Evolutionary conservation across 176 grass and related monocot species (phyloP), one percentile per base, ranked within the genome.

Genomic region (Oryza officinalis): DNA sequence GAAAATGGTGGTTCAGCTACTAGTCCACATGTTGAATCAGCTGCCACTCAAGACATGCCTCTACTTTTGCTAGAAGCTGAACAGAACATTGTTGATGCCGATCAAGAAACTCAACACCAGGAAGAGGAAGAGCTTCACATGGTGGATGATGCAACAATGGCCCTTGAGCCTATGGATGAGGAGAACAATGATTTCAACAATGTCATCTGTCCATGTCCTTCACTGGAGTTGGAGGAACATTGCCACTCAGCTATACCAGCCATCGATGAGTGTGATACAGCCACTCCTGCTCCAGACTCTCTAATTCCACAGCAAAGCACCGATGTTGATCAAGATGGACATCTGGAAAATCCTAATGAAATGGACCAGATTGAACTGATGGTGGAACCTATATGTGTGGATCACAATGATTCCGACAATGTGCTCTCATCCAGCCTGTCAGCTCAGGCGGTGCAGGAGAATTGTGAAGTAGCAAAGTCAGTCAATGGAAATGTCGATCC

Each of bases 51-150:
- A 43, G 45, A 83, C 10, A 46, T 52, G 25, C 17, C 45, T 86
- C 17, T 26, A 20, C 61, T 67, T 74, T 41, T 87, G 74, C 28
- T 63, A 63, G 84, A 87, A 50, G 63, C 40, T 64, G 79, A 69
- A 27, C 74, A 87, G 45, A 46, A 74, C 80, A 79, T 69, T 69
- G 45, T 79, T 45, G 63, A 54, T 61, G 47, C 64, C 13, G 65
- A 86, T 77, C 79, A 79, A 86, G 88, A 86, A 74, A 37, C 13
- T 22, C 60, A 86, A 66, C 74, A 85, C 7, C 77, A 64, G 67
- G 80, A 86, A 74, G 80, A 87, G 45, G 80, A 74, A 27, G 69
- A 74, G 40, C 61, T 83, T 80, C 71, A 75, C 31, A 80, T 75
- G 25, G 79, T 78, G 27, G 84, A 83, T 60, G 59, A 67, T 25